Percentiles rank a stretch among this genome's conserved stretches.
Conservation (phyloP, 1,284 basidiomycete genomes). For the Heliocybe sulcata region DNA sequence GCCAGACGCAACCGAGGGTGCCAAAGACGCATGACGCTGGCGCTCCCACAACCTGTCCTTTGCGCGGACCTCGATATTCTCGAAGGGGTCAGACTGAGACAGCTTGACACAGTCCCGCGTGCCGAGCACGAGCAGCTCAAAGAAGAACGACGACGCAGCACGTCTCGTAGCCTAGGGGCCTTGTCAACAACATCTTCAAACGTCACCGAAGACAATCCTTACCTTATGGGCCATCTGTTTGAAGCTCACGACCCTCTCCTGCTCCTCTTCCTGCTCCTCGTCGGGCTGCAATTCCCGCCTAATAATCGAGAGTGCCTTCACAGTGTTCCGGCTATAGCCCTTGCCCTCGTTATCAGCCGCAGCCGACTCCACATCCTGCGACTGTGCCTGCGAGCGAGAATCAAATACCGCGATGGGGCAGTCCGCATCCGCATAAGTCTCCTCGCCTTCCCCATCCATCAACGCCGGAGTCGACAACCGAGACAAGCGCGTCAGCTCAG, state of each 20-base stretch:
- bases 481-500: conserved; percentile 58
- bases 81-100: conserved; percentile 69
- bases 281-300: conserved; percentile 65
- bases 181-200: neutral
- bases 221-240: conserved; percentile 71
- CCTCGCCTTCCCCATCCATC: conserved; percentile 51
- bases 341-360: conserved; percentile 41
- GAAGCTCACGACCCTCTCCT: conserved; percentile 66
- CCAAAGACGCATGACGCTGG: conserved; percentile 38
- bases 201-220: conserved; percentile 12
- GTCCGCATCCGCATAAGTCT: conserved; percentile 58
- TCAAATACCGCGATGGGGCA: conserved; percentile 86
- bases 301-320: conserved; percentile 83
- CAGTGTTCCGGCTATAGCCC: conserved; percentile 85
- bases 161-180: conserved; percentile 69
- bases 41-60: conserved; percentile 83
- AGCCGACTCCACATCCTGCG: conserved; percentile 33
- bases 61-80: conserved; percentile 79
- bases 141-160: conserved; percentile 95
- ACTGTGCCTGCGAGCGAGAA: conserved; percentile 43
- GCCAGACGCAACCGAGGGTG: conserved; percentile 26
- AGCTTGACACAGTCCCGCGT: conserved; percentile 88
- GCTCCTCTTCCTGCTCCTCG: conserved; percentile 35
- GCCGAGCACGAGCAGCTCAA: conserved; percentile 90
- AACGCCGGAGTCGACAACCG: conserved; percentile 61